Evolutionary conservation across 1,284 basidiomycete genomes (phyloP).

Genomic region (Leccinum pachyderme): DNA sequence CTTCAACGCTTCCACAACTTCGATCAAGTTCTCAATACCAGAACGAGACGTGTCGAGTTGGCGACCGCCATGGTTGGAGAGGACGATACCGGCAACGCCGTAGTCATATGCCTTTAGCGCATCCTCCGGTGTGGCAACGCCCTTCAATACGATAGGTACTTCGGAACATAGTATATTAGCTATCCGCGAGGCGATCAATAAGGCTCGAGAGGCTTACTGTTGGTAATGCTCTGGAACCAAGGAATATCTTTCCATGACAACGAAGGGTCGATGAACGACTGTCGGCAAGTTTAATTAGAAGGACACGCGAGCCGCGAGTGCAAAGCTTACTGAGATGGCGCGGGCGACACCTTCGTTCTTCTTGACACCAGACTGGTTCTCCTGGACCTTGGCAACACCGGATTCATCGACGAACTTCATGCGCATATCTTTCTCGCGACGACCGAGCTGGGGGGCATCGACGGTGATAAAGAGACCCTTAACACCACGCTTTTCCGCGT

Average conservation of each 20-base stretch:
- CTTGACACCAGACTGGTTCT: slow-evolving; percentile 62
- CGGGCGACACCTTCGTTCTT: slow-evolving; percentile 87
- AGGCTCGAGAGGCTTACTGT: slow-evolving; percentile 45
- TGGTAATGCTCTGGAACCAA: slow-evolving; percentile 88
- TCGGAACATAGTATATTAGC: slow-evolving; percentile 18
- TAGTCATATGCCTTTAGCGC: slow-evolving; percentile 64
- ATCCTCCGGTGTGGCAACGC: slow-evolving; percentile 60
- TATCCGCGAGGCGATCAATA: not conserved
- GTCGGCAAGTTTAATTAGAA: slow-evolving; percentile 10
- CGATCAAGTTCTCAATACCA: slow-evolving; percentile 63
- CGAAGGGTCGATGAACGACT: slow-evolving; percentile 91
- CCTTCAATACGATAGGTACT: slow-evolving; percentile 61
- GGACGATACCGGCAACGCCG: slow-evolving; percentile 63
- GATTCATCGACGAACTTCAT: slow-evolving; percentile 89
- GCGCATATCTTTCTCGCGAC: slow-evolving; percentile 91
- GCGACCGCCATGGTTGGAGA: slow-evolving; percentile 67
- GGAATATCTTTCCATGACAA: slow-evolving; percentile 85
- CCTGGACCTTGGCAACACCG: slow-evolving; percentile 52
- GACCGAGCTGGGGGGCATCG: slow-evolving; percentile 86
- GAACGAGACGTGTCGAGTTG: slow-evolving; percentile 66
- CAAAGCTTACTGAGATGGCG: slow-evolving; percentile 72
- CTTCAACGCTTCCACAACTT: slow-evolving; percentile 60
- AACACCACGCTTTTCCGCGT: slow-evolving; percentile 78
- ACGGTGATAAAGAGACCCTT: slow-evolving; percentile 88
- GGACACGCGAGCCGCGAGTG: not conserved